Percentiles rank a stretch among this genome's conserved stretches.
Conservation (phyloP, 2,329 filamentous ascomycete species). For the Alternaria brassicicola region DNA sequence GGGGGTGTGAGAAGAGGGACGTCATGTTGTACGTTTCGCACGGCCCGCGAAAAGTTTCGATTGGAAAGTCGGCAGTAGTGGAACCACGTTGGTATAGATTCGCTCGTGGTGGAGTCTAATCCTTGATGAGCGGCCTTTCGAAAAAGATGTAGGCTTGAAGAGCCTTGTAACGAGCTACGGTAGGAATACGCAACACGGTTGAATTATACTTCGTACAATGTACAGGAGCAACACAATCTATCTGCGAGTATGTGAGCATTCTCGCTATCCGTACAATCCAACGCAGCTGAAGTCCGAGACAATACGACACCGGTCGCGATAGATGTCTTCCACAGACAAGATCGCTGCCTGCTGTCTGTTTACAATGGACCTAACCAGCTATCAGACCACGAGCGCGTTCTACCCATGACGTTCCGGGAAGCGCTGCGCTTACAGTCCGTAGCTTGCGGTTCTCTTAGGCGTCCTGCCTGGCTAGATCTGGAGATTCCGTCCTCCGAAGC, state of each 20-base stretch:
- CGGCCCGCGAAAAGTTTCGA: neutral
- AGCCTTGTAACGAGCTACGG: neutral
- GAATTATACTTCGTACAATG: neutral
- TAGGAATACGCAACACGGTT: neutral
- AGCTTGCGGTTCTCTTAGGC: neutral
- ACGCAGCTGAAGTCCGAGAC: neutral
- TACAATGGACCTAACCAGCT: neutral
- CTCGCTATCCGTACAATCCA: neutral
- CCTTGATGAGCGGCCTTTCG: neutral
- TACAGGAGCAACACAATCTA: neutral
- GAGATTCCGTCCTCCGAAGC: slow-evolving; percentile 1
- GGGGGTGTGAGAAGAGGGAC: slow-evolving; percentile 60
- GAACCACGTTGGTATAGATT: neutral
- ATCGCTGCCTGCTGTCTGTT: neutral
- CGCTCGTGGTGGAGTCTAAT: neutral
- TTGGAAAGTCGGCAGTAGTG: neutral
- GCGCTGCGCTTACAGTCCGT: neutral
- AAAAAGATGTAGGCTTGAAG: neutral
- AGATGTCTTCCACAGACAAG: slow-evolving; percentile 2
- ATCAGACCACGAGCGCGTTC: neutral
- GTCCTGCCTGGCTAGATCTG: neutral
- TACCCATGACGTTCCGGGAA: slow-evolving; percentile 8
- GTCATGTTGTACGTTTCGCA: slow-evolving; percentile 53
- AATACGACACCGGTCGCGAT: neutral
- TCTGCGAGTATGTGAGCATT: neutral